Percentiles rank a stretch among this genome's conserved stretches.
Conservation (phyloP, 306 rosid genomes). For the Prosopis cineraria region DNA sequence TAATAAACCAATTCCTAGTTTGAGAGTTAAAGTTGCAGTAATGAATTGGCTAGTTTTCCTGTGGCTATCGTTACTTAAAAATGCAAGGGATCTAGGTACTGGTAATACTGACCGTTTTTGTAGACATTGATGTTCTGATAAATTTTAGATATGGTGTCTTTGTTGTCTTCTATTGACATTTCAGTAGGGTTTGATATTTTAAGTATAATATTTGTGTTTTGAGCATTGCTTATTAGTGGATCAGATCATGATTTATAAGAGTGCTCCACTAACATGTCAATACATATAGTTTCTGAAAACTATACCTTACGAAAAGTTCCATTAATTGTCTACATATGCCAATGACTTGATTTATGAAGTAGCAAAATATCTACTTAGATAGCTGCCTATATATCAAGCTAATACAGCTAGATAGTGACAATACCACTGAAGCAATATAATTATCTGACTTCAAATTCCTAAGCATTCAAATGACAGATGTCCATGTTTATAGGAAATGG, state of each 20-base stretch:
- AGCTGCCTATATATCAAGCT: slow-evolving; percentile 15
- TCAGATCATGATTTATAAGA: slow-evolving; percentile 13
- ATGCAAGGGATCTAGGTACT: background rate
- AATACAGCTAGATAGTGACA: background rate
- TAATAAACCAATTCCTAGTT: background rate
- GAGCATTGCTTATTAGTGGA: background rate
- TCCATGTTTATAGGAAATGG: slow-evolving; percentile 22
- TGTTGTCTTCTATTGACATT: background rate
- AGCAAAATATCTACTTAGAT: background rate
- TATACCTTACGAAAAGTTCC: slow-evolving; percentile 18
- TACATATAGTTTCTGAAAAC: slow-evolving; percentile 13
- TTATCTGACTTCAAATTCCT: background rate
- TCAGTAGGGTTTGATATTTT: background rate
- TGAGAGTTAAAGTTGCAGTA: background rate
- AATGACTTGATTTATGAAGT: background rate
- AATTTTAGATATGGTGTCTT: background rate
- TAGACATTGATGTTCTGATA: background rate
- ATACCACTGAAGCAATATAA: slow-evolving; percentile 3
- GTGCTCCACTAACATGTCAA: background rate
- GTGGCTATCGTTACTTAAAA: background rate
- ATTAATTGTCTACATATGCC: slow-evolving; percentile 6
- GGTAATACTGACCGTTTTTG: background rate
- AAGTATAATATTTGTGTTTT: background rate
- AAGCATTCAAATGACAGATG: background rate
- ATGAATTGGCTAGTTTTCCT: slow-evolving; percentile 17